Evolutionary conservation across 805 yeast species (phyloP), one percentile per base, ranked within the genome.

Genomic region (Metschnikowia gruessii): DNA sequence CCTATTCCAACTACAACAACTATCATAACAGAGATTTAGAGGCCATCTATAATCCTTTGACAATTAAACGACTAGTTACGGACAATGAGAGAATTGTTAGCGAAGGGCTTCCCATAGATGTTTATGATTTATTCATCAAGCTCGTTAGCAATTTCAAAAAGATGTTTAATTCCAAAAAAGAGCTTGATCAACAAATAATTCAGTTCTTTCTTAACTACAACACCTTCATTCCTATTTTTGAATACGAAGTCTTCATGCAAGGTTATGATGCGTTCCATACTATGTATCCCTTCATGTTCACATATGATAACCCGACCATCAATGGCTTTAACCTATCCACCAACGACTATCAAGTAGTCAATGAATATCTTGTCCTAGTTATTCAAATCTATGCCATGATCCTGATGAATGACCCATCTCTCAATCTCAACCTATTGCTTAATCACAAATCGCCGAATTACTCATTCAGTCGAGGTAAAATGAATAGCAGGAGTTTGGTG

Each of bases 201-300:
- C 70, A 76, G 34, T 79, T 68, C 57, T 79, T 79, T 55, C 64
- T 77, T 49, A 74, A 77, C 57, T 76, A 75, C 58, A 79, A 79
- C 61, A 71, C 74, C 18, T 69, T 79, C 48, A 70, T 79, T 21
- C 83, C 83, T 3, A 74, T 79, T 8, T 70, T 79, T 50, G 83
- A 79, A 53, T 78, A 75, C 52, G 76, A 73, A 39, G 62, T 69
- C 31, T 79, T 79, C 51, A 79, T 78, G 73, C 74, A 72, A 53
- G 72, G 74, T 42, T 79, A 79, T 39, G 74, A 71, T 37, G 74
- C 70, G 7, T 70, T 72, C 49, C 77, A 72, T 49, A 71, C 75
- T 7, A 70, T 71, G 76, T 72, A 71, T 45, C 77, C 77, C 8
- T 72, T 72, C 45, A 72, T 72, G 58, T 72, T 72, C 55, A 72